phyloP scores from a whole-genome alignment of 495 filamentous ascomycete species.

The Articulospora tetracladia region DNA sequence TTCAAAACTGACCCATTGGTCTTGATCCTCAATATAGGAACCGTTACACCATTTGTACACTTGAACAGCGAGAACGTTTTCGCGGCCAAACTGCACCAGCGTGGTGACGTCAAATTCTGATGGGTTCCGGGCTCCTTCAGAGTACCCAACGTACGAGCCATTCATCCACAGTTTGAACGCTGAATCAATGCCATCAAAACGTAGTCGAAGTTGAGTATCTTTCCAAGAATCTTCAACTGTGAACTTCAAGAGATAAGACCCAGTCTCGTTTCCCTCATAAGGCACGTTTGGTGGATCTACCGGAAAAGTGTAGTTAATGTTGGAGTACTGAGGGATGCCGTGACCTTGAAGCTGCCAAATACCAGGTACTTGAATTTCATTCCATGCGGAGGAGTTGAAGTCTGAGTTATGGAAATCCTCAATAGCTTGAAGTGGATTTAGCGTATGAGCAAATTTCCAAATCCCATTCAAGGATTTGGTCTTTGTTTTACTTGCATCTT shows the following conservation, averaged over 20 bases:
- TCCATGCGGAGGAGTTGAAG: conserved; percentile 35
- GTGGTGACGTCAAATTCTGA: conserved; percentile 62
- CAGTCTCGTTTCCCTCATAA: conserved; percentile 61
- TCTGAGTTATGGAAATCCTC: background rate
- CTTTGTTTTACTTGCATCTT: conserved; percentile 24
- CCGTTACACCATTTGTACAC: conserved; percentile 67
- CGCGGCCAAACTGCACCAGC: conserved; percentile 35
- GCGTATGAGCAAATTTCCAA: conserved; percentile 45
- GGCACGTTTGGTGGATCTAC: conserved; percentile 57
- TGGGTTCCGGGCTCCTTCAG: conserved; percentile 63
- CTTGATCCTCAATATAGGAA: conserved; percentile 65
- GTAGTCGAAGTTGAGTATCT: conserved; percentile 36
- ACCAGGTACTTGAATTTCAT: conserved; percentile 54
- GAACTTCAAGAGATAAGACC: conserved; percentile 57
- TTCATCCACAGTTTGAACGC: conserved; percentile 67
- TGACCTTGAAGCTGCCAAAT: conserved; percentile 64
- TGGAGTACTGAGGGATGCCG: conserved; percentile 58
- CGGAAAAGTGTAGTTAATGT: conserved; percentile 58
- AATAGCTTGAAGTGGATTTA: background rate
- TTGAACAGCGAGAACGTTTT: conserved; percentile 46
- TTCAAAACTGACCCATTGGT: too few species aligned
- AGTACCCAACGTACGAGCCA: conserved; percentile 58
- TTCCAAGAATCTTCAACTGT: conserved; percentile 33
- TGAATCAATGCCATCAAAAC: conserved; percentile 68
- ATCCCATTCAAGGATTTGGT: conserved; percentile 38